Evolutionary conservation across 2,329 filamentous ascomycete genomes (phyloP).

Genomic region (Penicillium olsonii): DNA sequence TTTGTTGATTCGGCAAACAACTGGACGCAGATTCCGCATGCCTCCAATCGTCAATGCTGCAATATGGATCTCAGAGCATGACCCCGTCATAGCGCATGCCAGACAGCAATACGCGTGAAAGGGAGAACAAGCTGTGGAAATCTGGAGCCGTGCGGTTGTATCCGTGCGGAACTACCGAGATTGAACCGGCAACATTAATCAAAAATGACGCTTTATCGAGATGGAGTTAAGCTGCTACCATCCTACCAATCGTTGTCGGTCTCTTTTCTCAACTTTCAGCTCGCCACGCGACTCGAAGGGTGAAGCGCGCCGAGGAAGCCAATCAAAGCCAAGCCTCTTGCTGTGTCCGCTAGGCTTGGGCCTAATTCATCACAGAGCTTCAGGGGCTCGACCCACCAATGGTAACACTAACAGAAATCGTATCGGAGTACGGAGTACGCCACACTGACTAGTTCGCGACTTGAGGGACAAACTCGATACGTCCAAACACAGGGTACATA

Average conservation of each 20-base stretch:
- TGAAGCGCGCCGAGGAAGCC: not conserved
- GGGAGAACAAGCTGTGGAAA: not conserved
- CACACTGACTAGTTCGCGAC: not conserved
- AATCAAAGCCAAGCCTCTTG: not conserved
- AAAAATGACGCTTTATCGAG: not conserved
- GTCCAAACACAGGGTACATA: not conserved
- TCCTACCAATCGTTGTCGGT: not conserved
- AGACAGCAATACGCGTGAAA: too few species aligned
- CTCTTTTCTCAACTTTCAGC: not conserved
- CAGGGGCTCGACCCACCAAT: constrained; percentile 1
- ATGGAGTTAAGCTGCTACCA: not conserved
- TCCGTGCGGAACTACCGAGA: not conserved
- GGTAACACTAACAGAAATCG: not conserved
- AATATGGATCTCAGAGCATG: too few species aligned
- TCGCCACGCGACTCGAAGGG: not conserved
- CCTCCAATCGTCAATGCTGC: too few species aligned
- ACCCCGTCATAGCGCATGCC: too few species aligned
- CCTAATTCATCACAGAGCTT: not conserved
- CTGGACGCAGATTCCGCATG: too few species aligned
- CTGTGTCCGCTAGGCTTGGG: not conserved
- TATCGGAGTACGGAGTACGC: not conserved
- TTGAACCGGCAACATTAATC: not conserved
- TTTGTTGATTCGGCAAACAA: too few species aligned
- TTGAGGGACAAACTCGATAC: not conserved
- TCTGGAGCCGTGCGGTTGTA: not conserved